A percentile compares a stretch with the other conserved stretches of the same genome.
Evolutionary conservation across 805 yeast species (phyloP).

Genomic region (Suhomyces sp.): DNA sequence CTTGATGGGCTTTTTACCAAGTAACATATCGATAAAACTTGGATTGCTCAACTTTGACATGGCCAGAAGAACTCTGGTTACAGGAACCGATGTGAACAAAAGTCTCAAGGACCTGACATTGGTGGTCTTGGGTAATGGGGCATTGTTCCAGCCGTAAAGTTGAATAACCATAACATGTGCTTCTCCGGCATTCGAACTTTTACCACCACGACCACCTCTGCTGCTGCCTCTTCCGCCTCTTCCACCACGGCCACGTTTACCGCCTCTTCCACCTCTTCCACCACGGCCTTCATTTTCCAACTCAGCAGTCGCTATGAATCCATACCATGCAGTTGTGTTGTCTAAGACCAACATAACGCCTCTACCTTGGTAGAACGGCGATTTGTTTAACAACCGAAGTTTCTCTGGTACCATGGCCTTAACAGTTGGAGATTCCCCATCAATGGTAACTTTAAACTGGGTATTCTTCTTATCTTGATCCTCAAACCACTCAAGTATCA

Average conservation of each 20-base stretch:
- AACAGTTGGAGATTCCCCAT: slow-evolving; percentile 47
- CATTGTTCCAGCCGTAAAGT: slow-evolving; percentile 57
- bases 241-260: slow-evolving; percentile 7
- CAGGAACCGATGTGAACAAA: slow-evolving; percentile 62
- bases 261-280: slow-evolving; percentile 2
- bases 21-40: slow-evolving; percentile 49
- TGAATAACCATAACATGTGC: slow-evolving; percentile 46
- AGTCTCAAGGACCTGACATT: slow-evolving; percentile 38
- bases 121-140: slow-evolving; percentile 45
- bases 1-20: slow-evolving; percentile 54
- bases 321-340: slow-evolving; percentile 56
- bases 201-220: slow-evolving; percentile 9
- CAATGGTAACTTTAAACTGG: slow-evolving; percentile 42
- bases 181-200: neutral
- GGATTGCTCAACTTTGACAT: slow-evolving; percentile 58
- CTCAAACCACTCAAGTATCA: slow-evolving; percentile 50
- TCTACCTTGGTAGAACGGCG: slow-evolving; percentile 60
- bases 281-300: slow-evolving; percentile 8
- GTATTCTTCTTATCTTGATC: slow-evolving; percentile 42
- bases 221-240: slow-evolving; percentile 1
- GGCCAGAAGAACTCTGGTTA: slow-evolving; percentile 60
- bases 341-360: slow-evolving; percentile 54
- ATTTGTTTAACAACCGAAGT: slow-evolving; percentile 50
- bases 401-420: slow-evolving; percentile 48
- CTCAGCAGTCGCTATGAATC: slow-evolving; percentile 47